Conservation (phyloP, 352 stramenopile species). For the Albugo laibachii region DNA sequence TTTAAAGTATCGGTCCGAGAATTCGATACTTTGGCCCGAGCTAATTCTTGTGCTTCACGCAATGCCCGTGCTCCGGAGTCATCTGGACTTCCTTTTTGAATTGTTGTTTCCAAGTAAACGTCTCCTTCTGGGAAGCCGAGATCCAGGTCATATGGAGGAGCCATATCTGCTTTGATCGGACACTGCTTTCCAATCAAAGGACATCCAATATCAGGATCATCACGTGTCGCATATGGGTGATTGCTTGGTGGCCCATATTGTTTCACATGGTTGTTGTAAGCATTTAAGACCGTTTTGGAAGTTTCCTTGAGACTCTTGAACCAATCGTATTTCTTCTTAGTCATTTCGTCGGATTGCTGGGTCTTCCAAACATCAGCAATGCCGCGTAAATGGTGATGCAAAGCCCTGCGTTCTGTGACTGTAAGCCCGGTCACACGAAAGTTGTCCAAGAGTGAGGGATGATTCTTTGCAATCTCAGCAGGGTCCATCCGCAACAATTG, state of each 20-base stretch:
- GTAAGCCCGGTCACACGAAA: conserved; percentile 80
- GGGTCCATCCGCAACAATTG: conserved; percentile 77
- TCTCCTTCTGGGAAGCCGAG: conserved; percentile 65
- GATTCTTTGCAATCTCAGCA: conserved; percentile 71
- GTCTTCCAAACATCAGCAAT: conserved; percentile 75
- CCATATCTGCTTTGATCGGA: conserved; percentile 70
- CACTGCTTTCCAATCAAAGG: conserved; percentile 82
- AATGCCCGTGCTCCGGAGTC: conserved; percentile 47
- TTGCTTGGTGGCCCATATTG: conserved; percentile 81
- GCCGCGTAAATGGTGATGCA: conserved; percentile 76
- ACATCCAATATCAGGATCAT: conserved; percentile 63
- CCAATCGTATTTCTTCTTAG: conserved; percentile 82
- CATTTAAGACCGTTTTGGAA: conserved; percentile 83
- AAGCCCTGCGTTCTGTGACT: conserved; percentile 73
- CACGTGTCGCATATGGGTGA: conserved; percentile 71
- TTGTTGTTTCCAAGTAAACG: conserved; percentile 50
- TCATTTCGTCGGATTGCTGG: conserved; percentile 83
- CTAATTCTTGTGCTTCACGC: conserved; percentile 41
- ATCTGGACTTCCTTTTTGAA: conserved; percentile 45
- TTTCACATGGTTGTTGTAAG: conserved; percentile 79
- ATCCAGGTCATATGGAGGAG: conserved; percentile 53
- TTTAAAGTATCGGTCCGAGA: conserved; percentile 56
- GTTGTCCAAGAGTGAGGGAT: conserved; percentile 80
- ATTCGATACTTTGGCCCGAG: conserved; percentile 42
- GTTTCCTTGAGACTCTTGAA: conserved; percentile 85